These are phyloP conservation scores for Podospora pseudoanserina DNA, from an alignment of 495 filamentous ascomycete genomes.

Conservation along the genomic window DNA sequence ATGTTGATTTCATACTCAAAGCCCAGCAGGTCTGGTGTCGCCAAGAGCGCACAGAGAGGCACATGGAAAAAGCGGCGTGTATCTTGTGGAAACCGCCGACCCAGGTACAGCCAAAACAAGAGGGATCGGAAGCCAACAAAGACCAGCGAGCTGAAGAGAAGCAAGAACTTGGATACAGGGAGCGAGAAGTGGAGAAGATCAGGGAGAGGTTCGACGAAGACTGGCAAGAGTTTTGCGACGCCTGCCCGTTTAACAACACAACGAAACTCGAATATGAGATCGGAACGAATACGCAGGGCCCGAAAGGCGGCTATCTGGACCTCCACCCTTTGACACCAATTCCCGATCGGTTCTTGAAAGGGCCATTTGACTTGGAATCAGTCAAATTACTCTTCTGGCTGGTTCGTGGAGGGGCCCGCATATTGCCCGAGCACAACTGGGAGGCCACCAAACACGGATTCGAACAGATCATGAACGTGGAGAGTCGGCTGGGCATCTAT, in stretches of 20 bases:
- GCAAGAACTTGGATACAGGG: neutral
- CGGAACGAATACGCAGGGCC: no score
- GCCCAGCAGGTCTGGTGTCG: slow-evolving; percentile 32
- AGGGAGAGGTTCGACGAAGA: slow-evolving; percentile 16
- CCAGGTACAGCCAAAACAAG: neutral
- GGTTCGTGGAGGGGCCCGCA: slow-evolving; percentile 28
- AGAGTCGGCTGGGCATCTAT: neutral
- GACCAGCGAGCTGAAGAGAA: neutral
- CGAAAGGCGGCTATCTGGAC: slow-evolving; percentile 18
- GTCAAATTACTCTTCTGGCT: slow-evolving; percentile 40
- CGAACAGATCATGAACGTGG: neutral
- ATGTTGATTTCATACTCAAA: slow-evolving; percentile 28
- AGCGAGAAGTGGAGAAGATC: neutral
- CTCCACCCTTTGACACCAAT: slow-evolving; percentile 32
- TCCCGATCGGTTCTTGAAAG: slow-evolving; percentile 32
- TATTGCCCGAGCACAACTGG: slow-evolving; percentile 31
- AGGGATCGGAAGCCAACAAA: neutral
- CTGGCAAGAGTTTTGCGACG: slow-evolving; percentile 14
- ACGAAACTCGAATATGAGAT: no score
- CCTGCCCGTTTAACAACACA: neutral
- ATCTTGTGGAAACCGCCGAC: neutral
- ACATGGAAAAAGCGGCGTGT: slow-evolving; percentile 4
- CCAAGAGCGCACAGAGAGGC: slow-evolving; percentile 10
- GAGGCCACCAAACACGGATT: slow-evolving; percentile 23
- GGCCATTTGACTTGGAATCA: slow-evolving; percentile 26